Conservation (phyloP, 2,329 filamentous ascomycete genomes). For the Mycosphaerella sp. region DNA sequence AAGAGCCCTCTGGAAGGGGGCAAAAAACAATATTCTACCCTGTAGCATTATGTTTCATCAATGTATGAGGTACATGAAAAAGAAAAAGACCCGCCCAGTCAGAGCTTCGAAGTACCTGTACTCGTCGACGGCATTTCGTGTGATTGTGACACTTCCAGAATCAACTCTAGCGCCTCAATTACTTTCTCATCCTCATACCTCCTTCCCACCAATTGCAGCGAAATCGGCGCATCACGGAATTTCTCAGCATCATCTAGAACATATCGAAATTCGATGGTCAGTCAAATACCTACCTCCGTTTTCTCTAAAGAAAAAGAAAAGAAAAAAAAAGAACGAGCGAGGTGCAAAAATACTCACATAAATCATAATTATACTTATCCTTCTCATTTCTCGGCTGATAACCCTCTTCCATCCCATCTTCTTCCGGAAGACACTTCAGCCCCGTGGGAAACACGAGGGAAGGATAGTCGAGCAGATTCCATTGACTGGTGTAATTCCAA, state of each 20-base stretch:
- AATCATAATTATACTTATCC: conserved; percentile 44
- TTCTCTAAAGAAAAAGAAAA: no score
- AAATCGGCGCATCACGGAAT: conserved; percentile 46
- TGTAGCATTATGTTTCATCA: not conserved
- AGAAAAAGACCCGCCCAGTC: not conserved
- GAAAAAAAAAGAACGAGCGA: not conserved
- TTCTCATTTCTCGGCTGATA: conserved; percentile 41
- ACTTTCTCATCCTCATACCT: conserved; percentile 52
- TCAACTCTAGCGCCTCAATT: conserved; percentile 35
- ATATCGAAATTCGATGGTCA: not conserved
- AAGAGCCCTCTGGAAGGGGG: not conserved
- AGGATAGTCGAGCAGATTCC: conserved; percentile 59
- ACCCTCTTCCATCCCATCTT: conserved; percentile 36
- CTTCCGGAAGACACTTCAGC: conserved; percentile 35
- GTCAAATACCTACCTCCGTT: no score
- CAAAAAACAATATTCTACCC: not conserved
- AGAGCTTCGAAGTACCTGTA: no score
- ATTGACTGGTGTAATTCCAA: conserved; percentile 61
- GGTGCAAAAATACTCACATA: conserved; percentile 35
- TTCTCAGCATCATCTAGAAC: conserved; percentile 34
- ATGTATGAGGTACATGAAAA: no score
- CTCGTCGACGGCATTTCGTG: no score
- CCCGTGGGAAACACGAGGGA: conserved; percentile 54
- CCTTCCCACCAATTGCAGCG: conserved; percentile 49
- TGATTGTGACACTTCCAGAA: conserved; percentile 19